A percentile compares a stretch with the other conserved stretches of the same genome.
phyloP scores from a whole-genome alignment of 495 filamentous ascomycete genomes.

The Delitschia confertaspora region DNA sequence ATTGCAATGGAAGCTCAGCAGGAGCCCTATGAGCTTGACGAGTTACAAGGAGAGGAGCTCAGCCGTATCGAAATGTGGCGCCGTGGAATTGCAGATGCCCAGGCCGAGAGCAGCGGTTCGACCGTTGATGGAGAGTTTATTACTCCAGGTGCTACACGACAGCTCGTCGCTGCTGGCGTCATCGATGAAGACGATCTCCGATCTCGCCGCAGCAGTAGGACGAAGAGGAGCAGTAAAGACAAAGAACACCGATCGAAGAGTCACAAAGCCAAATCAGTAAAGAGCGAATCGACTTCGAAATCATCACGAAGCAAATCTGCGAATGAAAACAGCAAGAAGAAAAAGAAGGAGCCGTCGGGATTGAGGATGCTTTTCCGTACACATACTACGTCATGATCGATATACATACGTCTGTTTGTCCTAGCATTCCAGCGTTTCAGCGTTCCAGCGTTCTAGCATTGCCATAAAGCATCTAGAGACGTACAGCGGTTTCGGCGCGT shows the following conservation, averaged over 20 bases:
- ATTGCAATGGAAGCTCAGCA: slow-evolving; percentile 40
- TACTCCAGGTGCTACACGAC: slow-evolving; percentile 62
- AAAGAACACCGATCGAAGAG: slow-evolving; percentile 17
- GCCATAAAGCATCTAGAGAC: too few species aligned
- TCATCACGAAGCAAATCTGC: slow-evolving; percentile 22
- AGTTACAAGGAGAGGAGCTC: slow-evolving; percentile 42
- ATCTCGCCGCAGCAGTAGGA: slow-evolving; percentile 15
- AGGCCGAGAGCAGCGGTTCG: slow-evolving; percentile 51
- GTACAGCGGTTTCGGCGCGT: too few species aligned
- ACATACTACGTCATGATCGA: slow-evolving; percentile 2
- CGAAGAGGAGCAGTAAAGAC: slow-evolving; percentile 6
- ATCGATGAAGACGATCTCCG: slow-evolving; percentile 33
- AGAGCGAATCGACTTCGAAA: slow-evolving; percentile 16
- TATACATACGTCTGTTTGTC: slow-evolving; percentile 9
- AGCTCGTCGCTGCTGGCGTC: slow-evolving; percentile 35
- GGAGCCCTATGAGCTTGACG: slow-evolving; percentile 43
- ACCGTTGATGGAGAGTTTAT: slow-evolving; percentile 81
- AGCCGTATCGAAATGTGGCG: slow-evolving; percentile 73
- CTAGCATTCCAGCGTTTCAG: slow-evolving; percentile 11
- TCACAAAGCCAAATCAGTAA: slow-evolving; percentile 23
- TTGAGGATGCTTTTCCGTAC: slow-evolving; percentile 39
- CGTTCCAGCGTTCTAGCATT: neutral
- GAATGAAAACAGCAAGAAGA: slow-evolving; percentile 33
- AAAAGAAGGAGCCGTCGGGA: slow-evolving; percentile 44
- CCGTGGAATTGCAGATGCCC: slow-evolving; percentile 67